Conservation (phyloP, 768 basidiomycete genomes). For the Hypholoma fasciculare region DNA sequence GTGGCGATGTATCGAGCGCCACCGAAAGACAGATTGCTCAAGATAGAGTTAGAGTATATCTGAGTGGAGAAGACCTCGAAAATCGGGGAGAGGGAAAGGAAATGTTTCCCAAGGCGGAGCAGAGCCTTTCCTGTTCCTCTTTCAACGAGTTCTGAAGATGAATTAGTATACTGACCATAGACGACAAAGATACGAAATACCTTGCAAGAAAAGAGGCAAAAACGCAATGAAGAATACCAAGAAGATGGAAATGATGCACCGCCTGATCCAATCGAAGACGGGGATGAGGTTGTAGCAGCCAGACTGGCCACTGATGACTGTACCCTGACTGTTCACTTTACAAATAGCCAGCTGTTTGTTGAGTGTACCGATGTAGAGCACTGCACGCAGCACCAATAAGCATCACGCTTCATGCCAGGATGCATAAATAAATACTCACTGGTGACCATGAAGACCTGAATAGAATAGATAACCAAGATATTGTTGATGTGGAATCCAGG, state of each 20-base stretch:
- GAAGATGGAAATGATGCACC: conserved; percentile 96
- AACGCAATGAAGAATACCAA: conserved; percentile 99
- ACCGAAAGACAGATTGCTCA: conserved; percentile 96
- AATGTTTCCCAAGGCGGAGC: conserved; percentile 93
- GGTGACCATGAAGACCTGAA: conserved; percentile 97
- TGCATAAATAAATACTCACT: conserved; percentile 47
- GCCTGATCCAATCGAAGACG: conserved; percentile 97
- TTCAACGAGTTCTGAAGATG: conserved; percentile 80
- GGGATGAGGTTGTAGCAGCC: conserved; percentile 97
- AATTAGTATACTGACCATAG: neutral
- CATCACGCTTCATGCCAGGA: conserved; percentile 1
- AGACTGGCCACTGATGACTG: conserved; percentile 79
- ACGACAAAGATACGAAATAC: conserved; percentile 40
- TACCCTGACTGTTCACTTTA: conserved; percentile 76
- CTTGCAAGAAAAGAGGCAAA: conserved; percentile 94
- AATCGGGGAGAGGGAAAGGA: conserved; percentile 93
- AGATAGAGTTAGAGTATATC: conserved; percentile 95
- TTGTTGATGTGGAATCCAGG: conserved; percentile 99
- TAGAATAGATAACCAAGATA: conserved; percentile 97
- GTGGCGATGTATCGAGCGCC: conserved; percentile 99
- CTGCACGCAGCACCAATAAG: conserved; percentile 32
- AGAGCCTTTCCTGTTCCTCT: conserved; percentile 94
- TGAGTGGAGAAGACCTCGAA: conserved; percentile 99
- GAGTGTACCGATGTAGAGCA: conserved; percentile 93
- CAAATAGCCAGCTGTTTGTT: conserved; percentile 94